Conservation (phyloP, 78 protist species). For the Emiliania huxleyi region DNA sequence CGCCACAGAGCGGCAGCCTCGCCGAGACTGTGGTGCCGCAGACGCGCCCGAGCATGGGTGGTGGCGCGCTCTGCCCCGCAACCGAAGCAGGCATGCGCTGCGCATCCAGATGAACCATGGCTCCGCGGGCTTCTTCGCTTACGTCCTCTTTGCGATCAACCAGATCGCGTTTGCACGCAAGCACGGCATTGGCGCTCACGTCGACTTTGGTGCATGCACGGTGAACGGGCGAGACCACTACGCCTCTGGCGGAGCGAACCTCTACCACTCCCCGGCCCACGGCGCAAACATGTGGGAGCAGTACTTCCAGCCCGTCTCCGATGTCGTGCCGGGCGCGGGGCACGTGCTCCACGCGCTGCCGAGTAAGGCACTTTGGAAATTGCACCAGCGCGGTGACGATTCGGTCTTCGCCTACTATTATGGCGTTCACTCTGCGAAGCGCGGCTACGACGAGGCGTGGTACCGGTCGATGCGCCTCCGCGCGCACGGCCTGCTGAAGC, state of each 20-base stretch:
- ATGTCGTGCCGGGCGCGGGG: not conserved
- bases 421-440: not conserved
- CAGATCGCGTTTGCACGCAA: not conserved
- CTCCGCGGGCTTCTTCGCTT: not conserved
- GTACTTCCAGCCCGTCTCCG: not conserved
- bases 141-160: not conserved
- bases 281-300: conserved; percentile 10
- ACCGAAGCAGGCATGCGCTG: not conserved
- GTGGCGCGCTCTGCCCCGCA: not conserved
- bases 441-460: not conserved
- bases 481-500: not conserved
- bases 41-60: not conserved
- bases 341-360: not conserved
- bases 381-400: not conserved
- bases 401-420: not conserved
- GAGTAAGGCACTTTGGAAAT: not conserved
- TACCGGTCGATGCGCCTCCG: not conserved
- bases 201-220: not conserved
- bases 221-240: not conserved
- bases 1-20: not conserved
- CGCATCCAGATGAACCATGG: not conserved
- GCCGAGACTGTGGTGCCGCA: not conserved
- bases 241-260: not conserved
- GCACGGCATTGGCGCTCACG: not conserved
- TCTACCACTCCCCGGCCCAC: not conserved